Evolutionary conservation across 306 rosid genomes (phyloP).

Genomic region (Prunus armeniaca): DNA sequence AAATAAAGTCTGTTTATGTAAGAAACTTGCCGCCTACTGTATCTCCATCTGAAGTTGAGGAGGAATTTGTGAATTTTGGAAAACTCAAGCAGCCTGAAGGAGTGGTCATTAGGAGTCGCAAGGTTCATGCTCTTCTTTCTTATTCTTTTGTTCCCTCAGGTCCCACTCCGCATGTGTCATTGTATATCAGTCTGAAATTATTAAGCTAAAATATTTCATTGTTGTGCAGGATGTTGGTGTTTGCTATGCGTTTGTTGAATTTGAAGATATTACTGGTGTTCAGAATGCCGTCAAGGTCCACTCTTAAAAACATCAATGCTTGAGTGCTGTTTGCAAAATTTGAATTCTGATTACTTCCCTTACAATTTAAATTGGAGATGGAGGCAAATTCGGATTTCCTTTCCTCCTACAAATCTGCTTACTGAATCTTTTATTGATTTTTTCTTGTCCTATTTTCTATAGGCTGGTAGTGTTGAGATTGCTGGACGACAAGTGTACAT

Average conservation of each 20-base stretch:
- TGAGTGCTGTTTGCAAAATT: neutral
- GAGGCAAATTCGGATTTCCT: neutral
- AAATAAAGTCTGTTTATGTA: slow-evolving; percentile 88
- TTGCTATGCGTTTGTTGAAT: slow-evolving; percentile 96
- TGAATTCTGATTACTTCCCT: neutral
- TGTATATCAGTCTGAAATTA: neutral
- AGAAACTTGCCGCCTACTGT: slow-evolving; percentile 77
- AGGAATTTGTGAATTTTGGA: slow-evolving; percentile 79
- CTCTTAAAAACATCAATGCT: neutral
- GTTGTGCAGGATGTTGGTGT: slow-evolving; percentile 87
- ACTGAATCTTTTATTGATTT: neutral
- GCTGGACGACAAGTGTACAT: slow-evolving; percentile 88
- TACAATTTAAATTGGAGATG: slow-evolving; percentile 5
- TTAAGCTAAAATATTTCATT: slow-evolving; percentile 22
- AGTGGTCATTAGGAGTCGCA: slow-evolving; percentile 90
- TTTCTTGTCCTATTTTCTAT: neutral
- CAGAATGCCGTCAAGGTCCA: slow-evolving; percentile 88
- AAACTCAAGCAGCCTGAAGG: slow-evolving; percentile 74
- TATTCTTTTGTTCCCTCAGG: neutral
- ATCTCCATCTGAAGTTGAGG: slow-evolving; percentile 78
- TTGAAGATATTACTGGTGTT: slow-evolving; percentile 81
- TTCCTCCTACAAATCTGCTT: neutral
- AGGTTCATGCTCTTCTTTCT: slow-evolving; percentile 49
- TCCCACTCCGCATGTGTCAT: slow-evolving; percentile 1
- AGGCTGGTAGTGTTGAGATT: slow-evolving; percentile 74